Conservation (phyloP, 352 stramenopile species). For the Stramenopiles sp. region DNA sequence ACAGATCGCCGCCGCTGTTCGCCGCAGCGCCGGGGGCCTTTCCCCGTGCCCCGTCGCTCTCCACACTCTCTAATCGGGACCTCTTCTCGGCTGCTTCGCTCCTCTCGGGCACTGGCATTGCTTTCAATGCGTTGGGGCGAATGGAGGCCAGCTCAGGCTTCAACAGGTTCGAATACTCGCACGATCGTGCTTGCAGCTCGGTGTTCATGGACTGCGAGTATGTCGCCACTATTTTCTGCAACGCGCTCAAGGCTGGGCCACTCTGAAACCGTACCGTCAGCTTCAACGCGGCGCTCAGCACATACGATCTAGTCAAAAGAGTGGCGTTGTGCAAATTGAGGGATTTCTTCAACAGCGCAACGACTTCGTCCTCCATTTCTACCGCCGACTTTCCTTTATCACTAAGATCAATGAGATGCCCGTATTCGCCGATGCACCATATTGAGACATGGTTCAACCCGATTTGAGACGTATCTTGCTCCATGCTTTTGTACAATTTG, state of each 20-base stretch:
- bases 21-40: conserved; percentile 20
- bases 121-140: conserved; percentile 56
- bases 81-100: not conserved
- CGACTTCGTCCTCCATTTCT: conserved; percentile 19
- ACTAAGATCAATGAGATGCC: conserved; percentile 53
- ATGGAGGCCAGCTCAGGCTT: conserved; percentile 14
- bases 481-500: conserved; percentile 83
- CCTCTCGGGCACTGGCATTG: conserved; percentile 36
- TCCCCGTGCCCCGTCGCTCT: conserved; percentile 23
- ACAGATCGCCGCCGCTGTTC: conserved; percentile 20
- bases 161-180: conserved; percentile 44
- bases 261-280: conserved; percentile 68
- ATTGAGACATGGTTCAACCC: conserved; percentile 89
- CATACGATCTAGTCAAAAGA: conserved; percentile 51
- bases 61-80: conserved; percentile 18
- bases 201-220: conserved; percentile 69
- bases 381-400: conserved; percentile 17
- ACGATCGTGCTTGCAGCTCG: conserved; percentile 87
- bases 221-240: conserved; percentile 61
- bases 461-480: conserved; percentile 77
- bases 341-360: conserved; percentile 33
- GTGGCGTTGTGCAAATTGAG: conserved; percentile 52
- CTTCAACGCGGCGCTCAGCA: conserved; percentile 75
- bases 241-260: conserved; percentile 30
- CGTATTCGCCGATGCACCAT: conserved; percentile 95